phyloP scores from a whole-genome alignment of 768 basidiomycete genomes.

The Mycena amicta region DNA sequence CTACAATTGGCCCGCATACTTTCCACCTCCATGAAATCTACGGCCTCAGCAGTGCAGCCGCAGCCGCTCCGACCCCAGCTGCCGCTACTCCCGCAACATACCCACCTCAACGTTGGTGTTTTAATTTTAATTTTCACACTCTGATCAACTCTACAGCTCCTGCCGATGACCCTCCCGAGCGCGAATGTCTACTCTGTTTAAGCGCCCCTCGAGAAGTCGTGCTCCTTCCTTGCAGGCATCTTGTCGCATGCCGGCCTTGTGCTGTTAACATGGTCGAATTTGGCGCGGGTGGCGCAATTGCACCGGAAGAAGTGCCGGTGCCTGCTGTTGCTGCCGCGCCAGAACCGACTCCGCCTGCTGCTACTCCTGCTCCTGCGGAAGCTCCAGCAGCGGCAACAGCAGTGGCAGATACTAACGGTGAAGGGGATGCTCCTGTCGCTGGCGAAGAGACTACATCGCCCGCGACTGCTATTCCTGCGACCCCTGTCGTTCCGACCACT shows the following conservation, averaged over 20 bases:
- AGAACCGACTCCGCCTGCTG: neutral
- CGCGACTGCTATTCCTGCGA: slow-evolving; percentile 4
- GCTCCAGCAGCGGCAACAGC: slow-evolving; percentile 24
- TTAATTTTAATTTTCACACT: slow-evolving; percentile 4
- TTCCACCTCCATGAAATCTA: slow-evolving; percentile 97
- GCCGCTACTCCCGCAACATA: slow-evolving; percentile 49
- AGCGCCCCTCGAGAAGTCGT: slow-evolving; percentile 79
- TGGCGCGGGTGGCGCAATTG: slow-evolving; percentile 87
- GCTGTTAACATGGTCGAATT: slow-evolving; percentile 98
- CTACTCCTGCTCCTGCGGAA: slow-evolving; percentile 23
- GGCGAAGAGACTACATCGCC: slow-evolving; percentile 29
- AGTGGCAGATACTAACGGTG: slow-evolving; percentile 27
- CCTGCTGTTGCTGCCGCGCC: slow-evolving; percentile 25
- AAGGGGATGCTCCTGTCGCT: slow-evolving; percentile 31
- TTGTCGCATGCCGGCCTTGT: slow-evolving; percentile 95
- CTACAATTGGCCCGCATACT: slow-evolving; percentile 88
- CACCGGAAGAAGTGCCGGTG: slow-evolving; percentile 37
- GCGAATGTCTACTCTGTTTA: slow-evolving; percentile 91
- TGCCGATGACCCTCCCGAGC: slow-evolving; percentile 70
- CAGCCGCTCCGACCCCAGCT: slow-evolving; percentile 39
- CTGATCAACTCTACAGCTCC: slow-evolving; percentile 23
- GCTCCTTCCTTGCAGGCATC: slow-evolving; percentile 88
- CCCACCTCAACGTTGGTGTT: slow-evolving; percentile 40
- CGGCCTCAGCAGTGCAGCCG: slow-evolving; percentile 66
- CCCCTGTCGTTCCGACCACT: slow-evolving; percentile 29